A percentile compares a stretch with the other conserved stretches of the same genome.
phyloP scores from a whole-genome alignment of 2,329 filamentous ascomycete species.

The Phaeosphaeriaceae sp. region DNA sequence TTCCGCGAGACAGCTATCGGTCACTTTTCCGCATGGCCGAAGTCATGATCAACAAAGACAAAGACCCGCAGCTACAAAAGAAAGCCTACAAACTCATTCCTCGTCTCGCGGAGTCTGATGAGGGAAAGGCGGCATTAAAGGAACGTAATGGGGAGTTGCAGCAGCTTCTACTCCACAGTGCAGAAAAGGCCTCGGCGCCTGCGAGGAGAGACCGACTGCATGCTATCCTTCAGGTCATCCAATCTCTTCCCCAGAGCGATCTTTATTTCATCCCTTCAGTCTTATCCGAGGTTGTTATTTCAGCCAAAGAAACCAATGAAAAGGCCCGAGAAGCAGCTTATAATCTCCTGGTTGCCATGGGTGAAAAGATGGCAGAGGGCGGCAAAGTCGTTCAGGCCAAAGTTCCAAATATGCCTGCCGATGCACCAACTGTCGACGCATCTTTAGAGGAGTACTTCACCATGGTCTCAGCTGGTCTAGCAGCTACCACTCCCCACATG shows the following conservation, averaged over 20 bases:
- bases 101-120: constrained; percentile 80
- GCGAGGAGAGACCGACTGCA: constrained; percentile 84
- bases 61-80: constrained; percentile 94
- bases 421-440: constrained; percentile 78
- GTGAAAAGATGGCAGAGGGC: constrained; percentile 77
- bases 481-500: constrained; percentile 93
- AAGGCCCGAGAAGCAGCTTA: constrained; percentile 89
- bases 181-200: constrained; percentile 85
- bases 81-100: constrained; percentile 99
- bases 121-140: constrained; percentile 75
- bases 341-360: constrained; percentile 87
- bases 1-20: constrained; percentile 84
- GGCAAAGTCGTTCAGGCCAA: constrained; percentile 83
- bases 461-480: constrained; percentile 95
- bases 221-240: constrained; percentile 80
- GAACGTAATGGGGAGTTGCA: constrained; percentile 82
- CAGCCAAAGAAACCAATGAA: constrained; percentile 97
- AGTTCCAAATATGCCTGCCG: constrained; percentile 82
- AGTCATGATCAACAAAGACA: constrained; percentile 77
- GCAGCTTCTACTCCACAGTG: constrained; percentile 75
- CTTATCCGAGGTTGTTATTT: constrained; percentile 92
- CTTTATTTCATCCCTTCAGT: constrained; percentile 93
- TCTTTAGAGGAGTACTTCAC: constrained; percentile 95
- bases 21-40: constrained; percentile 86
- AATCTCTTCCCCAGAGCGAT: constrained; percentile 75